Evolutionary conservation across 192 early-diverging fungal genomes (phyloP).

Genomic region (Gryganskiella cystojenkinii): DNA sequence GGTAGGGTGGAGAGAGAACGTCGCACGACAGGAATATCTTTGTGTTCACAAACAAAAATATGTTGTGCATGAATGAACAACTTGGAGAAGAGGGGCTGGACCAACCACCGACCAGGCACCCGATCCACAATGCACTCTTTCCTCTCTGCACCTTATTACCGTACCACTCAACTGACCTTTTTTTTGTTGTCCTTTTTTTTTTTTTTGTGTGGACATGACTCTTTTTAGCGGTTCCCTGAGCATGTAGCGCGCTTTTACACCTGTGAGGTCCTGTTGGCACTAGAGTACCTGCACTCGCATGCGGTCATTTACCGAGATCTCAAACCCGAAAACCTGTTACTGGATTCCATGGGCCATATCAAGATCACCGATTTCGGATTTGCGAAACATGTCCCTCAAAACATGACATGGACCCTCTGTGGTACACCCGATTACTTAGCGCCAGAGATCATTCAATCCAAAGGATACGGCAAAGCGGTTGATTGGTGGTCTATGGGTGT

Average conservation of each 20-base stretch:
- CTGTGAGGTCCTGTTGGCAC: conserved; percentile 73
- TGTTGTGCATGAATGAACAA: too few relatives aligned
- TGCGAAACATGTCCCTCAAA: conserved; percentile 77
- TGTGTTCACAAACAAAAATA: too few relatives aligned
- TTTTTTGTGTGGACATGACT: too few relatives aligned
- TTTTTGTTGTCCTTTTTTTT: too few relatives aligned
- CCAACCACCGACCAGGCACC: too few relatives aligned
- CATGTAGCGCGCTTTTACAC: conserved; percentile 77
- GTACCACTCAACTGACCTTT: too few relatives aligned
- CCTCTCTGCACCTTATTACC: too few relatives aligned
- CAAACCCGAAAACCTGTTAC: conserved; percentile 80
- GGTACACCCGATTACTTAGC: conserved; percentile 83
- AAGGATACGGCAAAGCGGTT: conserved; percentile 86
- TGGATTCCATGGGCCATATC: conserved; percentile 80
- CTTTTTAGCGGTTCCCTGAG: conserved; percentile 66
- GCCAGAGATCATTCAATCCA: conserved; percentile 87
- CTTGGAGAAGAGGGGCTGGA: too few relatives aligned
- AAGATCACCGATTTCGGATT: conserved; percentile 88
- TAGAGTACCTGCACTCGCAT: conserved; percentile 79
- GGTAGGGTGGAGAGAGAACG: too few relatives aligned
- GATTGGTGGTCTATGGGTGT: conserved; percentile 93
- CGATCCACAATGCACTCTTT: too few relatives aligned
- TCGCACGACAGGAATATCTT: too few relatives aligned
- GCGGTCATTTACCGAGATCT: conserved; percentile 81
- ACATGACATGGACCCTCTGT: conserved; percentile 86